A percentile compares a stretch with the other conserved stretches of the same genome.
These are phyloP conservation scores for Metarhizium robertsii DNA, from an alignment of 2,329 filamentous ascomycete genomes.

Conservation along the genomic window DNA sequence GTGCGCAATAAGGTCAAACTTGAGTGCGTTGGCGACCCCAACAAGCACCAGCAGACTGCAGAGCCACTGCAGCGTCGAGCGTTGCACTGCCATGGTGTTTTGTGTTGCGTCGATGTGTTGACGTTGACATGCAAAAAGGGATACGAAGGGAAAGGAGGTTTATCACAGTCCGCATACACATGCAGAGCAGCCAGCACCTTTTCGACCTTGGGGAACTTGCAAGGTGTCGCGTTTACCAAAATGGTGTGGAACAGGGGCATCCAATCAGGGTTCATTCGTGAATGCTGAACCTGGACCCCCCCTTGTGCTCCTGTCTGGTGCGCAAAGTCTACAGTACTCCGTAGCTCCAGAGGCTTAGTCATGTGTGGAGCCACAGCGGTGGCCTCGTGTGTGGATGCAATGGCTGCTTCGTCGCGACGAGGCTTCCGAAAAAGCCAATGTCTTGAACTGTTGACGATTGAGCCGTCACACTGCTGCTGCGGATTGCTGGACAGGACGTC, in stretches of 20 bases:
- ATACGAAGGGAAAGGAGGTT: neutral
- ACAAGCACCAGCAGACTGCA: slow-evolving; percentile 49
- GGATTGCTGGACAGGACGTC: neutral
- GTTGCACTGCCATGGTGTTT: slow-evolving; percentile 36
- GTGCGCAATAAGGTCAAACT: slow-evolving; percentile 81
- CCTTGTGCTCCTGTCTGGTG: neutral
- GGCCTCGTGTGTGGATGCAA: too few species aligned
- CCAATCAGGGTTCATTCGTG: neutral
- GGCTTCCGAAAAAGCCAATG: neutral
- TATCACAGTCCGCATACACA: neutral
- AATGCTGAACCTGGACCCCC: too few species aligned
- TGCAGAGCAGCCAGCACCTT: neutral
- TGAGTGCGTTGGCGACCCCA: slow-evolving; percentile 58
- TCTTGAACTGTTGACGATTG: slow-evolving; percentile 1
- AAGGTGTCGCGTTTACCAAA: slow-evolving; percentile 7
- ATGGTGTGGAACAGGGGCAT: neutral
- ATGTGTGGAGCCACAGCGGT: neutral
- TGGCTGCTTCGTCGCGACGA: neutral
- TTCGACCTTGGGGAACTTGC: neutral
- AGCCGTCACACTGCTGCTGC: neutral
- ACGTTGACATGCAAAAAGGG: slow-evolving; percentile 7
- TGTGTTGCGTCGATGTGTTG: neutral
- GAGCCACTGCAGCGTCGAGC: slow-evolving; percentile 47
- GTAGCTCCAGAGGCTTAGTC: neutral
- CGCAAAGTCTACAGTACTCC: neutral